Conservation (phyloP, 2,329 filamentous ascomycete genomes). For the Colletotrichum sp. region DNA sequence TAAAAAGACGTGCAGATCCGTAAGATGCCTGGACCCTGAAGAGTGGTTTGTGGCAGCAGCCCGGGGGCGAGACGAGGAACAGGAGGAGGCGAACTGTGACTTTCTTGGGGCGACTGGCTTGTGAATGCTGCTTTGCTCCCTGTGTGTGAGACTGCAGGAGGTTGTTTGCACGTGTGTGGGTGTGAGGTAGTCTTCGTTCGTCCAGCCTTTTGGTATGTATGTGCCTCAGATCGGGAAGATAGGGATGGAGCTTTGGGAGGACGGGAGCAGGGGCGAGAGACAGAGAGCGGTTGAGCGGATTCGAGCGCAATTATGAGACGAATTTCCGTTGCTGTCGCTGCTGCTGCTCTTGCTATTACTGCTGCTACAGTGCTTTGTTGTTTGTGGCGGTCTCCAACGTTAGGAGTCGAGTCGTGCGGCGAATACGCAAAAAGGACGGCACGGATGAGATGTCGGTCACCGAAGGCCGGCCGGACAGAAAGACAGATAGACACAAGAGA, state of each 20-base stretch:
- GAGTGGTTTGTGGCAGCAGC: neutral
- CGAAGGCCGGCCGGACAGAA: neutral
- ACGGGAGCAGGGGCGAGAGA: neutral
- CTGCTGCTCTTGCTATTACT: neutral
- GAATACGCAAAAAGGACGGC: neutral
- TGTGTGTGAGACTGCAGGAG: neutral
- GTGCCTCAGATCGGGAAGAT: neutral
- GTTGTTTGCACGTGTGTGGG: neutral
- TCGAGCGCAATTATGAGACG: neutral
- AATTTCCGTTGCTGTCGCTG: neutral
- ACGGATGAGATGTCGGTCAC: neutral
- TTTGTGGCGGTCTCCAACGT: neutral
- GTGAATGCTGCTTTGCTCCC: neutral
- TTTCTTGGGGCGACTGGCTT: neutral
- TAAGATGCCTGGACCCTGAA: constrained; percentile 11
- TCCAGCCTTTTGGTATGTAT: neutral
- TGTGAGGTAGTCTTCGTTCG: neutral
- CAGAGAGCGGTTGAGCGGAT: neutral
- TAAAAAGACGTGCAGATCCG: neutral
- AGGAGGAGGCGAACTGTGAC: neutral
- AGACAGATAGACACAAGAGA: neutral
- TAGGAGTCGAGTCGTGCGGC: neutral
- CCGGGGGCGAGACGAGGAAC: neutral
- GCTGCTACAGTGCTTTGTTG: neutral
- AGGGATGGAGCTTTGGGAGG: neutral